Base-by-base conservation (phyloP, 345 rosid genomes). In the Euphorbia pulcherrima region DNA sequence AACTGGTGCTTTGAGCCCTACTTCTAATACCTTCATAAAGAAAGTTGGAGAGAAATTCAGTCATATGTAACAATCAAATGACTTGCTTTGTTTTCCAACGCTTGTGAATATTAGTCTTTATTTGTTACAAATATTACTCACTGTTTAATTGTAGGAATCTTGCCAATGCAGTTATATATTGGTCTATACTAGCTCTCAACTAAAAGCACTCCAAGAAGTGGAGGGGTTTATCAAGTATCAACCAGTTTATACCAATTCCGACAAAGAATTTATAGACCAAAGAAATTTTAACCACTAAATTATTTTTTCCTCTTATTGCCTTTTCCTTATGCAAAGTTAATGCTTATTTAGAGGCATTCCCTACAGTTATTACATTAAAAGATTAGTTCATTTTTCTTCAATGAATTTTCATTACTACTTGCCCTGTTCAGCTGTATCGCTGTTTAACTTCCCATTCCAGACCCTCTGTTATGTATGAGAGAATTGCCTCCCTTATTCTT, bases 311-410 rank as follows among this genome's bases (percentile, higher is more conserved):
- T 33, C 0, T 0, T 18, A 50, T 29, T 55, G 17, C 35, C 30
- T 29, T 37, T 21, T 23, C 46, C 64, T 37, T 60, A 9, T 23
- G 52, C 52, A 62, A 61, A 41, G n/a, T 30, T n/a, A 62, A 61
- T 37, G 18, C 26, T 20, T 12, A 8, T 62, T 40, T 7, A 13
- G 33, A 37, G 8, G 33, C 39, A 58, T 58, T 58, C 23, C 9
- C 33, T 28, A 5, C 33, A 2, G 40, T 41, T 4, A 7, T 1
- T 8, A 24, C 6, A 35, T 44, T 3, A n/a, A 16, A 24, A 16
- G 16, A 3, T 41, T 41, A 24, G 20, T 12, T 41, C n/a, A n/a
- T 62, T 40, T 30, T 11, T 62, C 52, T 44, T 40, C 20, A 1
- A 30, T 16, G 35, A 11, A 21, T 12, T 8, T 12, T 39, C 13